Base-by-base conservation (phyloP, 352 stramenopile genomes). In the Phytophthora pluvialis region DNA sequence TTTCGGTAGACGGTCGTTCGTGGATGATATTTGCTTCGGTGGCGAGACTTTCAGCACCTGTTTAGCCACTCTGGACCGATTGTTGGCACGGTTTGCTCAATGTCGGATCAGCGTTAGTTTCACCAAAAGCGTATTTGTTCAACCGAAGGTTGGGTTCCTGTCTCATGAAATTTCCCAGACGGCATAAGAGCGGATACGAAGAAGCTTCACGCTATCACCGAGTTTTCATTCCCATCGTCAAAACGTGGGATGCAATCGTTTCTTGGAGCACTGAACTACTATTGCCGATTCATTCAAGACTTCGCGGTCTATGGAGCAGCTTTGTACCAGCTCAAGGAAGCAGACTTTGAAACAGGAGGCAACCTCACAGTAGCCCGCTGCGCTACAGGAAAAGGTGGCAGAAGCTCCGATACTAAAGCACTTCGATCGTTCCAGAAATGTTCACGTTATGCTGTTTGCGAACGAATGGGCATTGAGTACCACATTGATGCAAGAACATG, bases 381-480 rank as follows among this genome's bases (percentile, higher is more conserved):
- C 21, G 21, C 21, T 21, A 21, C 21, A 21, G 2, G 2, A 1
- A 2, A 21, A 21, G 21, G 21, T 21, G 1, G 21, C 21, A 21
- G 21, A 21, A 21, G 5, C 39, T 9, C 39, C 15, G 3, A 45
- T 45, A 6, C 13, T 45, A 8, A 18, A 11, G 16, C 39, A 45
- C 39, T 26, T 21, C 15, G 13, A 69, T 33, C 32, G 32, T 0
- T 25, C 18, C 0, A 38, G 40, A 10, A 38, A 60, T 0, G 55
- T 64, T 6, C 11, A 44, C 4, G n/a, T 67, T 0, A 72, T 72
- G 11, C 11, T 72, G 3, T 61, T 75, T 11, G 65, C 50, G 0
- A 74, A 70, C 6, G 25, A 42, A 3, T 77, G 69, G 59, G 64
- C 59, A 0, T n/a, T 72, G 4, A 68, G 64, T 4, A 57, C 50